Conservation (phyloP, 768 basidiomycete genomes). For the Cystofilobasidium ferigula region DNA sequence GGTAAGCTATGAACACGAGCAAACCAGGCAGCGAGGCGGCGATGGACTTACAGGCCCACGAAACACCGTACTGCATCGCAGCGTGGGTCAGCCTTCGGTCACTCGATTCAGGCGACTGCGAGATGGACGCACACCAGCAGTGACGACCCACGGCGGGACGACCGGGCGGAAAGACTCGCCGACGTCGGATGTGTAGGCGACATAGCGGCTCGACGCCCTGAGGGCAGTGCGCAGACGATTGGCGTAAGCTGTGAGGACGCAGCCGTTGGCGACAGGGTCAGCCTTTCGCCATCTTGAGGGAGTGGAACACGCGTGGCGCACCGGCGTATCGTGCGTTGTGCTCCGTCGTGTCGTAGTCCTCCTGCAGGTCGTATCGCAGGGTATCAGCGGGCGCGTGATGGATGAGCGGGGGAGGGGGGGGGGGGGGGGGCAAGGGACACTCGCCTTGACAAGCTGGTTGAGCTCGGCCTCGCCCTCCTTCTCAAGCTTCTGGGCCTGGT, state of each 20-base stretch:
- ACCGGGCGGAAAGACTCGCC: slow-evolving; percentile 39
- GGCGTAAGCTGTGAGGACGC: slow-evolving; percentile 32
- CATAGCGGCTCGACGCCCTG: slow-evolving; percentile 36
- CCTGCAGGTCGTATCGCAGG: background rate
- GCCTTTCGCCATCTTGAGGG: background rate
- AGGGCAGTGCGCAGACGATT: slow-evolving; percentile 36
- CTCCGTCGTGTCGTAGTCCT: slow-evolving; percentile 35
- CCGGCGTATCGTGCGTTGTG: slow-evolving; percentile 36
- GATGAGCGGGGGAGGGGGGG: too few relatives aligned
- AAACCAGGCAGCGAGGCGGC: too few relatives aligned
- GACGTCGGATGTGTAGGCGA: slow-evolving; percentile 32
- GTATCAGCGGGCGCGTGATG: background rate
- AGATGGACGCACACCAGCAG: background rate
- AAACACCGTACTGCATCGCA: slow-evolving; percentile 34
- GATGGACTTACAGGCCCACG: slow-evolving; percentile 34
- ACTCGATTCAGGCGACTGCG: background rate
- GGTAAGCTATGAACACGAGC: background rate
- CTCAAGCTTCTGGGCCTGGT: slow-evolving; percentile 27
- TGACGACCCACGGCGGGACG: slow-evolving; percentile 35
- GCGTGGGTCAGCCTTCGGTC: slow-evolving; percentile 29
- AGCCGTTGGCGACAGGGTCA: background rate
- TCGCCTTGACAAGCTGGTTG: slow-evolving; percentile 32
- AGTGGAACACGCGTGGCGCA: slow-evolving; percentile 25
- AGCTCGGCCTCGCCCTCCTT: slow-evolving; percentile 30
- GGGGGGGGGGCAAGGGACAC: slow-evolving; percentile 26